phyloP scores from a whole-genome alignment of 2,329 filamentous ascomycete genomes.

The Ceratocystis papillata region DNA sequence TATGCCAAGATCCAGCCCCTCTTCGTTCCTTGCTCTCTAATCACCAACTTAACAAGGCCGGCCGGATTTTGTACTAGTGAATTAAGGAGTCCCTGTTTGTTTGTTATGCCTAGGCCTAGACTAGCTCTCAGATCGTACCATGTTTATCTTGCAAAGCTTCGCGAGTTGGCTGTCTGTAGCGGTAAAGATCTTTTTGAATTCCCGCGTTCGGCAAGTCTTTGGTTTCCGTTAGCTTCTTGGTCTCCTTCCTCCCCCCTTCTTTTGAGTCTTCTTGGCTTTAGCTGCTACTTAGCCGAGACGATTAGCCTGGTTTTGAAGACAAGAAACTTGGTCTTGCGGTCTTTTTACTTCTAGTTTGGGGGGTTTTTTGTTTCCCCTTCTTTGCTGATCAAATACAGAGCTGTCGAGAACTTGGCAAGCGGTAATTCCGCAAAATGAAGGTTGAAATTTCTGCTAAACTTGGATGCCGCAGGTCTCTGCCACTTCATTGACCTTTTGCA shows the following conservation, averaged over 20 bases:
- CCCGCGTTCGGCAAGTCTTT: conserved; percentile 7
- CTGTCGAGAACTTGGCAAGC: not conserved
- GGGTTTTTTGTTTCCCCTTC: not conserved
- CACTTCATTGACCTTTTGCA: not conserved
- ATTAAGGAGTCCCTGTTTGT: no score
- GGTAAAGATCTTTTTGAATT: not conserved
- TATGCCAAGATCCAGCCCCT: conserved; percentile 8
- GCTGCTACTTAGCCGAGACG: conserved; percentile 3
- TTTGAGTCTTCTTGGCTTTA: not conserved
- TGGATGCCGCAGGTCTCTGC: not conserved
- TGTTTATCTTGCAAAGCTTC: no score
- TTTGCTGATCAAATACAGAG: not conserved
- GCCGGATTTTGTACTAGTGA: not conserved
- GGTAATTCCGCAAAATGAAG: not conserved
- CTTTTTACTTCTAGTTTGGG: not conserved
- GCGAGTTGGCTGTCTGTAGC: no score
- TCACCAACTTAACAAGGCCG: not conserved
- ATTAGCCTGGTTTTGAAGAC: not conserved
- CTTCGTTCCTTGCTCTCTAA: not conserved
- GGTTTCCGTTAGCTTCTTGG: not conserved
- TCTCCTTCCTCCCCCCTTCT: not conserved
- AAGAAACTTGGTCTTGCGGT: not conserved
- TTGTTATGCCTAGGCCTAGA: no score
- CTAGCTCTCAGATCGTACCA: no score
- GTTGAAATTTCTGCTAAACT: conserved; percentile 8